phyloP scores from a whole-genome alignment of 1,139 yeast genomes.

The Pichia cactophila region DNA sequence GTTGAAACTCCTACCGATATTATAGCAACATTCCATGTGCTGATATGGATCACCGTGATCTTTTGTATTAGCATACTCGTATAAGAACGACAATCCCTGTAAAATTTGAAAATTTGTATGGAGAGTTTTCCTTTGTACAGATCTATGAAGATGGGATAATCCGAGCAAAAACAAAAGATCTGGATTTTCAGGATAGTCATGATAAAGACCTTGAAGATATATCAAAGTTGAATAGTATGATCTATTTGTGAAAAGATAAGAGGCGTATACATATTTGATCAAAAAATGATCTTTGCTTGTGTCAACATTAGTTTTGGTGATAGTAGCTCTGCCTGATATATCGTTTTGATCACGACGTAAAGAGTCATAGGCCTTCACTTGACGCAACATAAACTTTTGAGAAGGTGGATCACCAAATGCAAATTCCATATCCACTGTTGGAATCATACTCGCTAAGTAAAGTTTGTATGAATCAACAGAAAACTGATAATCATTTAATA shows the following conservation, averaged over 20 bases:
- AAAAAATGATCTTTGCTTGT: constrained; percentile 56
- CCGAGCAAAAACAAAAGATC: constrained; percentile 70
- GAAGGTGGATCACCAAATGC: constrained; percentile 70
- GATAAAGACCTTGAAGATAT: constrained; percentile 56
- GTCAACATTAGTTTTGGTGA: constrained; percentile 41
- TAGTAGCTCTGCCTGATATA: constrained; percentile 64
- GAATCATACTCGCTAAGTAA: constrained; percentile 59
- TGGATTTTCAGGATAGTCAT: constrained; percentile 63
- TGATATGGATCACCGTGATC: constrained; percentile 41
- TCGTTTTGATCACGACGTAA: constrained; percentile 45
- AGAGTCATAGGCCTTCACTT: constrained; percentile 81
- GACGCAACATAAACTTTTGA: constrained; percentile 84
- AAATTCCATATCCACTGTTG: constrained; percentile 53
- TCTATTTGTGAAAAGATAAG: constrained; percentile 72
- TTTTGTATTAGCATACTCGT: constrained; percentile 55
- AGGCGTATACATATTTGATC: constrained; percentile 68
- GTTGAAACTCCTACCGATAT: constrained; percentile 80
- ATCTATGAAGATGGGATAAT: constrained; percentile 78
- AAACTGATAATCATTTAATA: constrained; percentile 66
- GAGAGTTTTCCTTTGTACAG: constrained; percentile 82
- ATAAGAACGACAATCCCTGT: constrained; percentile 74
- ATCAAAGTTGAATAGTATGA: constrained; percentile 76
- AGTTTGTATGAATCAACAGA: constrained; percentile 60
- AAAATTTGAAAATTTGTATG: constrained; percentile 81
- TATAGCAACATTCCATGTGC: constrained; percentile 73